Evolutionary conservation across 345 rosid genomes (phyloP).

Genomic region (Firmiana major): DNA sequence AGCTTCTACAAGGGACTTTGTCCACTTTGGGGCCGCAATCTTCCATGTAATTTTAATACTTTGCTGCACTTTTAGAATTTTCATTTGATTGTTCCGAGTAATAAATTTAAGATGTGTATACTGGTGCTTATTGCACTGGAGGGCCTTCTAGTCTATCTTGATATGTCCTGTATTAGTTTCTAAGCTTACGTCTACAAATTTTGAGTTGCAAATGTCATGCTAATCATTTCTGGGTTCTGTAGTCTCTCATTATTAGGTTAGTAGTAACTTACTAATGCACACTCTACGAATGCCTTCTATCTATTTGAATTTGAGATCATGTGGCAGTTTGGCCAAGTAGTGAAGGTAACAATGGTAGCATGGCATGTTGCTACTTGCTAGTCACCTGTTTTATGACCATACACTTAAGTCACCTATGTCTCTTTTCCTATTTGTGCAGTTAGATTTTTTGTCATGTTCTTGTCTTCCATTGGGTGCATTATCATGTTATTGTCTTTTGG

Average conservation of each 20-base stretch:
- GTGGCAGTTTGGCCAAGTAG: background rate
- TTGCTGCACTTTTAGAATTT: constrained; percentile 23
- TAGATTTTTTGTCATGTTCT: background rate
- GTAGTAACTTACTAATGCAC: constrained; percentile 2
- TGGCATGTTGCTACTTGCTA: background rate
- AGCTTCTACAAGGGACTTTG: constrained; percentile 47
- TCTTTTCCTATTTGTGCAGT: background rate
- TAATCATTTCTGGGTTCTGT: background rate
- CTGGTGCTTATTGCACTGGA: background rate
- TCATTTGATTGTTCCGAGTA: constrained; percentile 1
- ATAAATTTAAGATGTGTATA: background rate
- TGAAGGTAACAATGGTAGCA: background rate
- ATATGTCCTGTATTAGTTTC: background rate
- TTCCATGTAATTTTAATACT: constrained; percentile 40
- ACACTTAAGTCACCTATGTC: background rate
- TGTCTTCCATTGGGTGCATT: background rate
- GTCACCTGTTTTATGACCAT: background rate
- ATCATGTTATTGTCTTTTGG: background rate
- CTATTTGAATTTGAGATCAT: background rate
- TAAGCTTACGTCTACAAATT: background rate
- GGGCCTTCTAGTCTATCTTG: background rate
- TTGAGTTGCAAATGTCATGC: constrained; percentile 2
- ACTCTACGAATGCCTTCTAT: background rate
- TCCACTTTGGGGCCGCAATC: constrained; percentile 48
- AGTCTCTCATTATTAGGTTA: background rate